phyloP scores from a whole-genome alignment of 2,329 filamentous ascomycete species.

The Metarhizium robertsii region DNA sequence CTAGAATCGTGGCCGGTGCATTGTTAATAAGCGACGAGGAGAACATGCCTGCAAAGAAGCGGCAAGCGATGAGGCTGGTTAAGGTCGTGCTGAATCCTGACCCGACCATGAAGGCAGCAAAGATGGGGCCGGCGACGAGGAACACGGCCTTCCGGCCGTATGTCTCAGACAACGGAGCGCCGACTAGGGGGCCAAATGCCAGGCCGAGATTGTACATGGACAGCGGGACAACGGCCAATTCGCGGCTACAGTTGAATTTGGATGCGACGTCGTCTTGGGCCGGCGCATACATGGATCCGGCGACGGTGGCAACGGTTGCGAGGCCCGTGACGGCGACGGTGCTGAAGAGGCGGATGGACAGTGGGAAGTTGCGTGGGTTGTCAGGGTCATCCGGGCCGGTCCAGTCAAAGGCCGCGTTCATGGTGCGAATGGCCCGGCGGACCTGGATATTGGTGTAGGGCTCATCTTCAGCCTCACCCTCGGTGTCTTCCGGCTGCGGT shows the following conservation, averaged over 20 bases:
- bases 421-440: conserved; percentile 11
- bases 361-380: conserved; percentile 77
- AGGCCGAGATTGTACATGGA: conserved; percentile 19
- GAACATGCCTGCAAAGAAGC: conserved; percentile 57
- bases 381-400: conserved; percentile 53
- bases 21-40: conserved; percentile 54
- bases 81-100: conserved; percentile 60
- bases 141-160: conserved; percentile 42
- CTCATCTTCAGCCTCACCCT: not conserved
- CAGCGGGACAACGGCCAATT: conserved; percentile 15
- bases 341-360: conserved; percentile 63
- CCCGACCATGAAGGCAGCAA: conserved; percentile 68
- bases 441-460: conserved; percentile 4
- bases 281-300: conserved; percentile 22
- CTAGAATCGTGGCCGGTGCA: conserved; percentile 51
- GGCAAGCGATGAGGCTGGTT: conserved; percentile 59
- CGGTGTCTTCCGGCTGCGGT: too few relatives aligned
- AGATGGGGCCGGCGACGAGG: conserved; percentile 47
- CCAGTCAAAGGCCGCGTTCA: conserved; percentile 19
- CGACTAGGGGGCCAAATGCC: conserved; percentile 50
- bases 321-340: conserved; percentile 68
- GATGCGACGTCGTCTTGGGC: conserved; percentile 14
- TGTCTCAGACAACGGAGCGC: conserved; percentile 68
- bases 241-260: conserved; percentile 10
- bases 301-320: conserved; percentile 40